Conservation (phyloP, 2,329 filamentous ascomycete genomes). For the Colletotrichum tanaceti region DNA sequence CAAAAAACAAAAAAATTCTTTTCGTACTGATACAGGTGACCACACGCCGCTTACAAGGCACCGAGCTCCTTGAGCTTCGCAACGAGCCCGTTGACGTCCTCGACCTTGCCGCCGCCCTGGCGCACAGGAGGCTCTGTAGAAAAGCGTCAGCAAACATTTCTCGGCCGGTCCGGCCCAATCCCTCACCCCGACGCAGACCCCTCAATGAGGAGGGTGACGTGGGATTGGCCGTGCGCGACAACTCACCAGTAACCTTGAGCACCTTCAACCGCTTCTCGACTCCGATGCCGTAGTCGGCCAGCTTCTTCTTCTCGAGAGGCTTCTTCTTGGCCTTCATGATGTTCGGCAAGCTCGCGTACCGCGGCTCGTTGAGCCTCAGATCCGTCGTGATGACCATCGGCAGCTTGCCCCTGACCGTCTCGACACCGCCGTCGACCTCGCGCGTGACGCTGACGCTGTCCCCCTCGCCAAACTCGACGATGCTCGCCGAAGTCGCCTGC, state of each 20-base stretch:
- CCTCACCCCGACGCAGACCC: background rate
- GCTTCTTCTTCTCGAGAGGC: constrained; percentile 90
- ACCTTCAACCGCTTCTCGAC: constrained; percentile 84
- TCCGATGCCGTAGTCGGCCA: constrained; percentile 84
- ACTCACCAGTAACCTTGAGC: constrained; percentile 84
- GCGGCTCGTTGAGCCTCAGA: constrained; percentile 90
- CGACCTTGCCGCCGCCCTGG: constrained; percentile 95
- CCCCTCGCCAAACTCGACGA: constrained; percentile 79
- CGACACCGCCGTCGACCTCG: constrained; percentile 95
- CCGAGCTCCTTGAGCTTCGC: constrained; percentile 95
- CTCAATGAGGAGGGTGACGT: background rate
- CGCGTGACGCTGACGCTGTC: constrained; percentile 81
- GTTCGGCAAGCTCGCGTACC: constrained; percentile 95
- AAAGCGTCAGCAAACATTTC: constrained; percentile 4
- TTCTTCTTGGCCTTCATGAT: constrained; percentile 99
- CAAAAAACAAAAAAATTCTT: constrained; percentile 3
- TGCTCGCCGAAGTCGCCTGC: constrained; percentile 93
- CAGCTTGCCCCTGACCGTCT: constrained; percentile 86
- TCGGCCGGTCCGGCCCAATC: background rate
- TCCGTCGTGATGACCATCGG: constrained; percentile 97
- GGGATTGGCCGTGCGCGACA: constrained; percentile 42
- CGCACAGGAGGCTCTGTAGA: constrained; percentile 82
- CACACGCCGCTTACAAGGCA: constrained; percentile 71
- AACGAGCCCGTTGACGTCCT: constrained; percentile 95
- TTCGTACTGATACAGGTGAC: constrained; percentile 27